Base-by-base conservation (phyloP, 306 rosid species). In the Rosa rugosa region DNA sequence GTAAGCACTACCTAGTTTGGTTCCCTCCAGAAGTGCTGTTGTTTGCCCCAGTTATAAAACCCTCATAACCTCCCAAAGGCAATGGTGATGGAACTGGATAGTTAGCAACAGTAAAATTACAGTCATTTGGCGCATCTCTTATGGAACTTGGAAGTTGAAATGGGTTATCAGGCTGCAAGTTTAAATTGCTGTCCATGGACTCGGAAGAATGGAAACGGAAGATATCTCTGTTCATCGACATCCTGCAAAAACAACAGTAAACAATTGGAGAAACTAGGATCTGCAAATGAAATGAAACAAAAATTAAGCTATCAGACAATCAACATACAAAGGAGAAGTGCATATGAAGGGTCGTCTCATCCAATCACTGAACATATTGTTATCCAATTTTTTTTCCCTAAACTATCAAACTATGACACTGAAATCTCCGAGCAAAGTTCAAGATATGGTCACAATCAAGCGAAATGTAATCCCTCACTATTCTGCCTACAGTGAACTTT, bases 81-180 rank as follows among this genome's bases (percentile, higher is more conserved):
- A 50, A 5, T 14, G 73, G 41, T 73, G 78, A n/a, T 20, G 20
- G 14, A 41, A 34, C 13, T 38, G 47, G 13, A 59, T 64, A 12
- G 40, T 5, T 6, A 7, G 41, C 9, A 54, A 2, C 5, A 11
- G 25, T 2, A 16, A 40, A n/a, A 34, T 42, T 14, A 23, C 44
- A 56, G 45, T 27, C 41, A 60, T n/a, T 11, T 9, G 73, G 69
- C 5, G 8, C 62, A 1, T 66, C 31, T 2, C 54, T 8, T 2
- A 57, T 74, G 47, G 78, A 51, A 25, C 65, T 79, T 27, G 49
- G 40, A 22, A 50, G 73, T 63, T 10, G n/a, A 14, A 42, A n/a
- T n/a, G 76, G 34, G 36, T 16, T 17, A 14, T 51, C 57, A 5
- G 57, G 17, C 22, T 51, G 57, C 57, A 5, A 13, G 56, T 50